Percentiles rank a stretch among this genome's conserved stretches.
Evolutionary conservation across 352 stramenopile genomes (phyloP).

Genomic region (Phytopythium mirpurense): DNA sequence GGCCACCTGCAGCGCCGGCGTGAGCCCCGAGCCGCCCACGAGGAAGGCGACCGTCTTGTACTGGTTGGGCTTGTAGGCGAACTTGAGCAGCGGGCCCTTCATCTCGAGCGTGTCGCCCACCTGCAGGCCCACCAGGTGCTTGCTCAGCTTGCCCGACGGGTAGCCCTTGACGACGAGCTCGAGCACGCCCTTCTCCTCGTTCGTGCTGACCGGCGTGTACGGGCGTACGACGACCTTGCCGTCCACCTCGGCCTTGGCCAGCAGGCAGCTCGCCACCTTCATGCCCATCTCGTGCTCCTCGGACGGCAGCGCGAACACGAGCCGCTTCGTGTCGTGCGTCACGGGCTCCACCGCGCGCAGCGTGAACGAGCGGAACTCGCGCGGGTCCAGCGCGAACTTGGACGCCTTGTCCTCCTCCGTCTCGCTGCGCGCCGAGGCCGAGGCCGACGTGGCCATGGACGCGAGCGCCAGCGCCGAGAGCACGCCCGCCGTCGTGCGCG

Average conservation of each 20-base stretch:
- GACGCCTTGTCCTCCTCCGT: conserved; percentile 15
- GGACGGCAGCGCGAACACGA: conserved; percentile 48
- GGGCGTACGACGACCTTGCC: conserved; percentile 64
- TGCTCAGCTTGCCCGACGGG: conserved; percentile 73
- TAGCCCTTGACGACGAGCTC: conserved; percentile 87
- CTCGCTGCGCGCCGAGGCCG: conserved; percentile 14
- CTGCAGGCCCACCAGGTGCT: conserved; percentile 73
- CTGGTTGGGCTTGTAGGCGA: conserved; percentile 79
- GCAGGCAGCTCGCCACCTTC: conserved; percentile 51
- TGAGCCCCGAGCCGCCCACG: conserved; percentile 80
- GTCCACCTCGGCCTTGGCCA: conserved; percentile 52
- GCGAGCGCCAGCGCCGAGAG: conserved; percentile 26
- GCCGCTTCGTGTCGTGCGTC: conserved; percentile 58
- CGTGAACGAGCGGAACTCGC: conserved; percentile 61
- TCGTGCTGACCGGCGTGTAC: conserved; percentile 83
- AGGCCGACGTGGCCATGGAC: conserved; percentile 15
- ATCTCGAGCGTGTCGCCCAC: conserved; percentile 76
- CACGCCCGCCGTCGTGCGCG: conserved; percentile 18
- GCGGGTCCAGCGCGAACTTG: conserved; percentile 48
- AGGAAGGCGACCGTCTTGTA: conserved; percentile 79
- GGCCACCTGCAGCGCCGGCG: conserved; percentile 65
- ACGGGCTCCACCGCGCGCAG: conserved; percentile 55
- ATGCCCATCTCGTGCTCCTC: conserved; percentile 63
- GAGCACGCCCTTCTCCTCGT: conserved; percentile 61
- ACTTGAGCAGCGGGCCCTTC: conserved; percentile 86